Base-by-base conservation (phyloP, 257 asterid species). In the Solanum bulbocastanum region DNA sequence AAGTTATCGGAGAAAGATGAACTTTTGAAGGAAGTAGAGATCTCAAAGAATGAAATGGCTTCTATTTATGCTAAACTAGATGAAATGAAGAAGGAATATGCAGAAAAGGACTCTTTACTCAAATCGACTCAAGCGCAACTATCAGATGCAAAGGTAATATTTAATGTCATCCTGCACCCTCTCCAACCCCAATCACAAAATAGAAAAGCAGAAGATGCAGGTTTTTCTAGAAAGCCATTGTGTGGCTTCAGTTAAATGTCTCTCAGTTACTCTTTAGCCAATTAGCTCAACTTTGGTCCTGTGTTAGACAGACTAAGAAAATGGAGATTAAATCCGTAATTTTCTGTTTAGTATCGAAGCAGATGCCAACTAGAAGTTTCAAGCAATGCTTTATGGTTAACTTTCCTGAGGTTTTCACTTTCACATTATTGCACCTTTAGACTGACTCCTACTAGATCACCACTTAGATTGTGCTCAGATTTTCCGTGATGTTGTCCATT, bases 1-100 rank as follows among this genome's bases (percentile, higher is more conserved):
- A 94, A 94, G 88, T 84, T 97, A 90, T 90, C 90, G n/a, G 96
- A 97, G 66, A 97, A 94, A 86, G 98, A 96, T 86, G 99, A 94
- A 90, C 97, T 93, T 88, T 88, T 96, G 87, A 91, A 92, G 89
- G 93, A 97, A 85, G 91, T 91, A 0, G 98, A 95, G 91, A 90
- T 90, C 86, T 90, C 94, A 79, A 94, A 93, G 87, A 81, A 75
- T 75, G 96, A 97, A 89, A 88, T 93, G 94, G 92, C 92, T 89
- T 90, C 94, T 46, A 76, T 95, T 84, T 88, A 84, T 35, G 88
- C 74, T 83, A 87, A 91, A 87, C 87, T 91, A 30, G 94, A 95
- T 87, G 96, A 94, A 83, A 89, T 95, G 72, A 89, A 92, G 85
- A 88, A 74, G 22, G 96, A 94, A 89, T 91, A 92, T 90, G 91